phyloP scores from a whole-genome alignment of 176 grass and related monocot species.

The Musa beccarii region DNA sequence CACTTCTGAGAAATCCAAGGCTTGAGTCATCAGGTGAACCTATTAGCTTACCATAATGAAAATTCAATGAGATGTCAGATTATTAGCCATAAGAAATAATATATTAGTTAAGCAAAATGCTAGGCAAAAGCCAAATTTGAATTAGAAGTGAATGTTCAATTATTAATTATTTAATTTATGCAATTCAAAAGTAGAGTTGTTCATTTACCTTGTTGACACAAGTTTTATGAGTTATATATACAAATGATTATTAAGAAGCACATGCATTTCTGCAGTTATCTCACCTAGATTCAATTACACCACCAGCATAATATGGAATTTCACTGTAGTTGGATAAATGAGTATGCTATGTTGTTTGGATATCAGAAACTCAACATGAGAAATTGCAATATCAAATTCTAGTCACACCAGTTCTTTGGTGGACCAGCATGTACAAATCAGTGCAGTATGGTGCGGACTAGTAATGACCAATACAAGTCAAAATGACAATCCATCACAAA shows the following conservation, averaged over 20 bases:
- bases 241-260: background rate
- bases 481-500: too few species aligned
- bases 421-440: too few species aligned
- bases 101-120: background rate
- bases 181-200: too few species aligned
- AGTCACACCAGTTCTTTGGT: too few species aligned
- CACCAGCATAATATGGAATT: background rate
- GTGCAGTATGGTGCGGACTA: too few species aligned
- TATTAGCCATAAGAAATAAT: constrained; percentile 1
- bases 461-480: too few species aligned
- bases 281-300: background rate
- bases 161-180: background rate
- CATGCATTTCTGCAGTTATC: background rate
- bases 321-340: background rate
- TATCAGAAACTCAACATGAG: too few species aligned
- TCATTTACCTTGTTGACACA: background rate
- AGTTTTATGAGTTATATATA: background rate
- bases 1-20: constrained; percentile 88
- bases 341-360: background rate
- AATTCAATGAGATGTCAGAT: constrained; percentile 30
- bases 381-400: too few species aligned
- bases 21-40: constrained; percentile 91
- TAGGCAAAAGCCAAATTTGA: background rate
- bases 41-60: constrained; percentile 55
- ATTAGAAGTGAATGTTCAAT: constrained; percentile 1